Evolutionary conservation across 1,139 yeast species (phyloP), one percentile per base, ranked within the genome.

Genomic region (Lodderomyces orthopsilosis): DNA sequence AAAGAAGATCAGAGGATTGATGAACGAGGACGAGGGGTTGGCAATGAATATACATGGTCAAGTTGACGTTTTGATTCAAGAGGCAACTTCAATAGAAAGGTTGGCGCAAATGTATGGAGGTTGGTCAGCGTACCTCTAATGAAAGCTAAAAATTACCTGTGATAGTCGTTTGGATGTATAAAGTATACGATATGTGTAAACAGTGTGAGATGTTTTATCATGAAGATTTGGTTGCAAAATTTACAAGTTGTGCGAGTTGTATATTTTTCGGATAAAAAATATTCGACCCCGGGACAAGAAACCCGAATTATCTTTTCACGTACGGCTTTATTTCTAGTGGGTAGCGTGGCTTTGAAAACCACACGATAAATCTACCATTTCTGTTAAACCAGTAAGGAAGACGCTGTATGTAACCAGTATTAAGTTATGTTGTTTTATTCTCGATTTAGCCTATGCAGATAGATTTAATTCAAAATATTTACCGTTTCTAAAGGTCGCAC

Each of bases 31-130:
- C 19, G 95, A 88, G 53, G 91, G 94, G 0, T 70, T 90, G 38
- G 89, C 96, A 0, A 79, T 93, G 70, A 88, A 95, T 64, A 87
- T 91, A 2, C 84, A 86, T 44, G 98, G 97, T 0, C 97, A 93
- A 57, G 96, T 90, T 1, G 97, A 93, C 56, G 83, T 86, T 27
- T 74, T 93, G 46, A 86, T 93, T 40, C 91, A 86, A 54, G 89
- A 86, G 49, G 95, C 98, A 0, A 77, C 87, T 0, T 82, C 89
- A 4, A 68, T 71, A 6, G 87, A 83, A 42, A 82, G 84, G 50
- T 66, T 94, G 42, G 74, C 88, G 24, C 84, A 77, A 52, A 93
- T 94, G 98, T 94, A 89, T 62, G 81, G 87, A 28, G 99, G 99
- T 2, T 93, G 98, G 98, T 78, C 87, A 56, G 84, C 98, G 2